Percentiles rank a stretch among this genome's conserved stretches.
These are phyloP conservation scores for Peronospora tabacina DNA, from an alignment of 352 stramenopile genomes.

Conservation along the genomic window DNA sequence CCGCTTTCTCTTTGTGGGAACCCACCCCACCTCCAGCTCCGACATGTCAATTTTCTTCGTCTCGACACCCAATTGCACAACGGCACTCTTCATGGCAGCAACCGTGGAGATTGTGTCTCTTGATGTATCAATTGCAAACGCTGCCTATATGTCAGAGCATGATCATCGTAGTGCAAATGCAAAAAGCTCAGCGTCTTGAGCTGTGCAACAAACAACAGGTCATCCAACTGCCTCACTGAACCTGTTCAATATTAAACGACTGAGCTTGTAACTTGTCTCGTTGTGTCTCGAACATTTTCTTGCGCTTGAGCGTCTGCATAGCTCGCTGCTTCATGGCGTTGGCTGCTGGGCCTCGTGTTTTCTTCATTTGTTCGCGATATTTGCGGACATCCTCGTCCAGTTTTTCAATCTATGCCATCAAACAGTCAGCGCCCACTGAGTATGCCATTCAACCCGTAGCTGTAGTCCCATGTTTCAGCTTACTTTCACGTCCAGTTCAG, in stretches of 20 bases:
- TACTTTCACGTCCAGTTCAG: constrained; percentile 77
- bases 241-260: constrained; percentile 86
- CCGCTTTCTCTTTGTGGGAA: not conserved
- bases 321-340: constrained; percentile 80
- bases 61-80: constrained; percentile 88
- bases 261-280: constrained; percentile 71
- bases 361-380: constrained; percentile 80
- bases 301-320: constrained; percentile 82
- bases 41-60: constrained; percentile 95
- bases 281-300: constrained; percentile 86
- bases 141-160: constrained; percentile 30
- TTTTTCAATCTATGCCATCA: constrained; percentile 51
- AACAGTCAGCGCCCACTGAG: constrained; percentile 1
- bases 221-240: constrained; percentile 9
- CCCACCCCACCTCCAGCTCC: constrained; percentile 91
- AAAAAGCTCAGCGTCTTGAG: constrained; percentile 3
- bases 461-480: not conserved
- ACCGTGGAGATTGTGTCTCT: constrained; percentile 91
- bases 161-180: not conserved
- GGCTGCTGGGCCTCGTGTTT: constrained; percentile 51
- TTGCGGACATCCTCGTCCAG: constrained; percentile 78
- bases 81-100: constrained; percentile 91
- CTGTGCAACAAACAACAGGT: not conserved
- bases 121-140: constrained; percentile 89
- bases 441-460: not conserved